Conservation (phyloP, 768 basidiomycete genomes). For the Hericium alpestre region DNA sequence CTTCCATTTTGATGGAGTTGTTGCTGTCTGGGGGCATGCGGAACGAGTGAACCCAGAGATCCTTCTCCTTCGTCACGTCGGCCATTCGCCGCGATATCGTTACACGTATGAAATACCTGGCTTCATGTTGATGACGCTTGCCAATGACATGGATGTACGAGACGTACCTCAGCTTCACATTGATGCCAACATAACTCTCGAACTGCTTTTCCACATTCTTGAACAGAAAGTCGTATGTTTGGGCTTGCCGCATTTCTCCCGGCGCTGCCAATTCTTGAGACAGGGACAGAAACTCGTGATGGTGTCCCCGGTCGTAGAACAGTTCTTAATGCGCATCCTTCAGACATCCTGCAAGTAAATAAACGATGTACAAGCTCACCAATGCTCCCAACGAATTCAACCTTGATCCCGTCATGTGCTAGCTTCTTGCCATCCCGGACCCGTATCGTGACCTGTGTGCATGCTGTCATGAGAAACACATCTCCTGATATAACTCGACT, state of each 20-base stretch:
- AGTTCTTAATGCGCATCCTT: constrained; percentile 39
- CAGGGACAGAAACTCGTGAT: constrained; percentile 93
- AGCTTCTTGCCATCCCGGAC: constrained; percentile 83
- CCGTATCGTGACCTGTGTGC: constrained; percentile 63
- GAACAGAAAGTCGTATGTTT: constrained; percentile 94
- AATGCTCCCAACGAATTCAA: constrained; percentile 94
- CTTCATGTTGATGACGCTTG: background rate
- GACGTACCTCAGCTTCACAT: constrained; percentile 86
- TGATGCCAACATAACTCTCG: constrained; percentile 96
- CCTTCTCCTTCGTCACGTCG: constrained; percentile 86
- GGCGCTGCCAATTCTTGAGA: constrained; percentile 92
- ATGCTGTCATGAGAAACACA: background rate
- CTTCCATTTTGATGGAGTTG: constrained; percentile 99
- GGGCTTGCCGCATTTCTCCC: constrained; percentile 94
- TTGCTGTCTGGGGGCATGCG: constrained; percentile 98
- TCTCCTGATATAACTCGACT: background rate
- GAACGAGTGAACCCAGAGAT: constrained; percentile 96
- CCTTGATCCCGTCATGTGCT: constrained; percentile 88
- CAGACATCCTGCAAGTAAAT: background rate
- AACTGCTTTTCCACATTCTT: constrained; percentile 99
- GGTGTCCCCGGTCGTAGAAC: constrained; percentile 96
- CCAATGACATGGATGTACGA: background rate
- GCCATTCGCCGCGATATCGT: constrained; percentile 87
- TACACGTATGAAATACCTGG: constrained; percentile 86
- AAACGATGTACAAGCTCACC: constrained; percentile 38